Evolutionary conservation across 2,329 filamentous ascomycete species (phyloP).

Genomic region (Exophiala lecanii-corni): DNA sequence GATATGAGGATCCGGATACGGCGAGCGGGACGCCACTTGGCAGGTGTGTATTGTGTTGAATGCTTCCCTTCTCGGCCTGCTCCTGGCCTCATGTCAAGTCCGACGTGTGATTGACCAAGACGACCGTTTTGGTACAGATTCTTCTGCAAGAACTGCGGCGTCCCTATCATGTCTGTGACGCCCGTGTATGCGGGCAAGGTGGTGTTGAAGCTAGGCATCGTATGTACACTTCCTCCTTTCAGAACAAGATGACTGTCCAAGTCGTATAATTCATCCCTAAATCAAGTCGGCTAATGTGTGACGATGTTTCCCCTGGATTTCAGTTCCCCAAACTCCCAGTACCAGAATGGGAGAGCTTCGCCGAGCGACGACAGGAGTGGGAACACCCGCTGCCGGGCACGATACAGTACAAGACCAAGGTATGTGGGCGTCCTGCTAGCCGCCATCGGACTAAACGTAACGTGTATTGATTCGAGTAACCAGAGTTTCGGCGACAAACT

Average conservation of each 20-base stretch:
- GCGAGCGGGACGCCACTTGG: slow-evolving; percentile 43
- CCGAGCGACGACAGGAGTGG: slow-evolving; percentile 17
- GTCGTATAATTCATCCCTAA: background rate
- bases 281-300: background rate
- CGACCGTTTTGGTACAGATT: slow-evolving; percentile 31
- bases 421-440: too few relatives aligned
- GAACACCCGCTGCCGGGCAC: slow-evolving; percentile 18
- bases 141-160: slow-evolving; percentile 46
- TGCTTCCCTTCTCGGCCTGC: too few relatives aligned
- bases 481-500: too few relatives aligned
- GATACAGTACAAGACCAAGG: slow-evolving; percentile 23
- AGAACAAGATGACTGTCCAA: background rate
- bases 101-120: too few relatives aligned
- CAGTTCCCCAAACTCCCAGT: slow-evolving; percentile 20
- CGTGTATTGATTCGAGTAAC: too few relatives aligned
- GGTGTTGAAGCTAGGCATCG: slow-evolving; percentile 48
- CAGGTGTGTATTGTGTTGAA: too few relatives aligned
- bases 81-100: too few relatives aligned
- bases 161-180: slow-evolving; percentile 46
- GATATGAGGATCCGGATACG: slow-evolving; percentile 43
- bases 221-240: too few relatives aligned
- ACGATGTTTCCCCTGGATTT: background rate
- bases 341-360: slow-evolving; percentile 26
- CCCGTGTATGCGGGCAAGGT: slow-evolving; percentile 39
- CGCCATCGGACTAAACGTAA: too few relatives aligned